Conservation (phyloP, 2,329 filamentous ascomycete genomes). For the Colletotrichum tofieldiae region DNA sequence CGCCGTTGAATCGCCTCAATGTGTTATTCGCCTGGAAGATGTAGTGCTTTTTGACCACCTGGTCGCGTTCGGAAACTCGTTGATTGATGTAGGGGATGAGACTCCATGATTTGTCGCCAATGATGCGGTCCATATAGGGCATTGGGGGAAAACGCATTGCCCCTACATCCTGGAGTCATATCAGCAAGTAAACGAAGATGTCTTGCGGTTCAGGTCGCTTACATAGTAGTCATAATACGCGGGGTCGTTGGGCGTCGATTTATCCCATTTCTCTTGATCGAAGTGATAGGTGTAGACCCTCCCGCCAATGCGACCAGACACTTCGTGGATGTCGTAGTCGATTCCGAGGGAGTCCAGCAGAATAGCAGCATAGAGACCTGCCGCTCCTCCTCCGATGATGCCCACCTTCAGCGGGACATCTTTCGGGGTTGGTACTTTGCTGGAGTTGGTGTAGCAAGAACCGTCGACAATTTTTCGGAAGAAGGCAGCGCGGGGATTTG, state of each 20-base stretch:
- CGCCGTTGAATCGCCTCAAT: conserved; percentile 44
- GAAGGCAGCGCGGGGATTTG: conserved; percentile 44
- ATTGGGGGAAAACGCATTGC: conserved; percentile 59
- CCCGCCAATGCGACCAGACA: conserved; percentile 53
- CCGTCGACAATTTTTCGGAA: conserved; percentile 40
- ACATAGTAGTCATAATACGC: conserved; percentile 53
- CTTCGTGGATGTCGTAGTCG: conserved; percentile 57
- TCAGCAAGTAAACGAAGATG: conserved; percentile 3
- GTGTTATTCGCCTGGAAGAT: conserved; percentile 45
- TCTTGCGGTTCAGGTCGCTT: not conserved
- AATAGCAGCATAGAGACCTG: conserved; percentile 54
- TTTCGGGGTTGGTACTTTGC: conserved; percentile 31
- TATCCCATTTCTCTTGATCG: conserved; percentile 44
- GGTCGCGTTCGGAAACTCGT: conserved; percentile 33
- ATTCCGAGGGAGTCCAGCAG: conserved; percentile 52
- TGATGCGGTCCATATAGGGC: conserved; percentile 48
- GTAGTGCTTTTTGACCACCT: conserved; percentile 44
- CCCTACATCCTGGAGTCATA: conserved; percentile 52
- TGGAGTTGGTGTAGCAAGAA: conserved; percentile 42
- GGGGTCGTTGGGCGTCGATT: conserved; percentile 42
- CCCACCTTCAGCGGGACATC: conserved; percentile 48
- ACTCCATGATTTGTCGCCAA: conserved; percentile 45
- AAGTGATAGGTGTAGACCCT: conserved; percentile 56
- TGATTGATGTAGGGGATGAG: conserved; percentile 46
- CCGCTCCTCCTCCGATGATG: conserved; percentile 56